Base-by-base conservation (phyloP, 345 rosid genomes). In the Atalantia buxifolia region DNA sequence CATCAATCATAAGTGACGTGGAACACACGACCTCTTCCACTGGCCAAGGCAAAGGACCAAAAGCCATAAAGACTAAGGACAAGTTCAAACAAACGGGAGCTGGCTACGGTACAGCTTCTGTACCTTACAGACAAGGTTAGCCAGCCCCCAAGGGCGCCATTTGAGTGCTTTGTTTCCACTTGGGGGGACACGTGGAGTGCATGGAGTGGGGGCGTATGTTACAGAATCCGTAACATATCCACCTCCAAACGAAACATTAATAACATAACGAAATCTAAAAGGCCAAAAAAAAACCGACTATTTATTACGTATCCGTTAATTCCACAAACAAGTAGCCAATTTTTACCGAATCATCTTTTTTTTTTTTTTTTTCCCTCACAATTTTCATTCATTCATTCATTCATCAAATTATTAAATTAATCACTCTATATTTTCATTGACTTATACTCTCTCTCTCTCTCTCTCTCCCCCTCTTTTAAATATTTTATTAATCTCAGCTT, bases 221-320 rank as follows among this genome's bases (percentile, higher is more conserved):
- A n/a, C n/a, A n/a, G n/a, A n/a, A n/a, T n/a, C n/a, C n/a, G n/a
- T n/a, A n/a, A n/a, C n/a, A n/a, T n/a, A n/a, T n/a, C n/a, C n/a
- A n/a, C n/a, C n/a, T n/a, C n/a, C n/a, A n/a, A n/a, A n/a, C n/a
- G n/a, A n/a, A n/a, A 82, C 87, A 76, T 76, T 13, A 28, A 9
- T 71, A 36, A 60, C 72, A 68, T 27, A 82, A 81, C 84, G 87
- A 82, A 77, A 85, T 78, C 80, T 42, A 8, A 40, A 9, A 33
- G 2, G 2, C 1, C 1, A 33, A 5, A 12, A 12, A 42, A 42
- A 10, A 42, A 4, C 50, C 18, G 13, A 45, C 50, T 13, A 10
- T 45, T 45, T 45, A 45, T 45, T 45, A 45, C 18, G 3, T 3
- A 1, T 45, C 50, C 50, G 14, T 45, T 10, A 45, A 45, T 45